phyloP scores from a whole-genome alignment of 2,329 filamentous ascomycete genomes.

The Metarhizium humberi region DNA sequence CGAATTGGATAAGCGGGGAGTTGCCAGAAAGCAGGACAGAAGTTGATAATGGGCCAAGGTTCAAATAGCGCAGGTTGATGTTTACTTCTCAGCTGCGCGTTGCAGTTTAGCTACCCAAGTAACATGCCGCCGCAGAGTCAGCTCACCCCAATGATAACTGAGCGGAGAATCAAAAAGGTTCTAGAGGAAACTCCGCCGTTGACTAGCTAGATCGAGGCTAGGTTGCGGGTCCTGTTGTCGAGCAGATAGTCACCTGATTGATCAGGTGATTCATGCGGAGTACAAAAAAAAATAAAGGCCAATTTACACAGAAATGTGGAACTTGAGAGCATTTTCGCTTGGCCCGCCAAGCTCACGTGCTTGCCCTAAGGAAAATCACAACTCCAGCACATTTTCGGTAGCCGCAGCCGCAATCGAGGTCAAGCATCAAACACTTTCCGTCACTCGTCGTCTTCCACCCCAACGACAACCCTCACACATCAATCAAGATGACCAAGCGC shows the following conservation, averaged over 20 bases:
- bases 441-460: constrained; percentile 23
- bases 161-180: too few relatives aligned
- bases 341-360: constrained; percentile 25
- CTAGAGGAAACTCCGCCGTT: too few relatives aligned
- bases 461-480: constrained; percentile 25
- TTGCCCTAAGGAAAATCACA: constrained; percentile 34
- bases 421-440: constrained; percentile 21
- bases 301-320: neutral
- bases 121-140: too few relatives aligned
- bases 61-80: too few relatives aligned
- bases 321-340: constrained; percentile 11
- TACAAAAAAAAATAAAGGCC: neutral
- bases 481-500: constrained; percentile 83
- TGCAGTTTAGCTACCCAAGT: too few relatives aligned
- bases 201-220: neutral
- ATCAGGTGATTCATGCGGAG: neutral
- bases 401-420: constrained; percentile 19
- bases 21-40: too few relatives aligned
- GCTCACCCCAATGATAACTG: too few relatives aligned
- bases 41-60: too few relatives aligned
- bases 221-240: neutral
- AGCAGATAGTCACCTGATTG: neutral
- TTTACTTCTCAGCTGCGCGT: too few relatives aligned
- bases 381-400: constrained; percentile 26
- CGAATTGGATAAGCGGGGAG: too few relatives aligned